Percentiles rank a stretch among this genome's conserved stretches.
phyloP scores from a whole-genome alignment of 2,329 filamentous ascomycete species.

The Fusarium pininemorale region DNA sequence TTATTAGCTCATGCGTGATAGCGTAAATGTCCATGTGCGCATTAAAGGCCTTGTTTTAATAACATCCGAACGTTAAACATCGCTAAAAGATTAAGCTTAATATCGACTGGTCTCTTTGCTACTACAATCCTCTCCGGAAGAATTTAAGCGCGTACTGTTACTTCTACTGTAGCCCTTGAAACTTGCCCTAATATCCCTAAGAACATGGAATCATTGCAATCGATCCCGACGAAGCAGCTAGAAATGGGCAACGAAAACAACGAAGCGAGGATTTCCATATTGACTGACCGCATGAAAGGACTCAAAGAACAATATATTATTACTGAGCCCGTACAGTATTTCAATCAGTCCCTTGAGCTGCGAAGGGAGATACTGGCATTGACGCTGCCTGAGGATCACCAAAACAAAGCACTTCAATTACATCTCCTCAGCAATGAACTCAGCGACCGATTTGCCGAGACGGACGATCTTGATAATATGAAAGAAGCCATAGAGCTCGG shows the following conservation, averaged over 20 bases:
- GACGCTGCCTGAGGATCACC: rapidly evolving
- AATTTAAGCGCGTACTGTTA: rapidly evolving
- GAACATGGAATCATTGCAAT: background rate
- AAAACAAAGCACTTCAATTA: background rate
- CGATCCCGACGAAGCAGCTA: rapidly evolving
- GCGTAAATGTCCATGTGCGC: too few species aligned
- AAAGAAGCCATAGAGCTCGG: background rate
- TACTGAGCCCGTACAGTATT: background rate
- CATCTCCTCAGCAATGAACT: background rate
- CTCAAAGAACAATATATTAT: background rate
- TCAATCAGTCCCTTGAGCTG: background rate
- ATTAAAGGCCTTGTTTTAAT: rapidly evolving
- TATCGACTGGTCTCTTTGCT: background rate
- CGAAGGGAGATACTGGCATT: background rate
- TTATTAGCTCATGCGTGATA: background rate
- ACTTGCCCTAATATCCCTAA: background rate
- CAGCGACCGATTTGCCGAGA: background rate
- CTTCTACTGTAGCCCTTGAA: rapidly evolving
- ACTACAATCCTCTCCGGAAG: background rate
- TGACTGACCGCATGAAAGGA: background rate
- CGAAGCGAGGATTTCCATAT: background rate
- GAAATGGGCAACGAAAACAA: rapidly evolving
- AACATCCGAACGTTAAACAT: background rate
- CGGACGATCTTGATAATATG: background rate
- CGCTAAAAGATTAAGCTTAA: background rate